Evolutionary conservation across 2,329 filamentous ascomycete species (phyloP).

Genomic region (Claviceps maximensis): DNA sequence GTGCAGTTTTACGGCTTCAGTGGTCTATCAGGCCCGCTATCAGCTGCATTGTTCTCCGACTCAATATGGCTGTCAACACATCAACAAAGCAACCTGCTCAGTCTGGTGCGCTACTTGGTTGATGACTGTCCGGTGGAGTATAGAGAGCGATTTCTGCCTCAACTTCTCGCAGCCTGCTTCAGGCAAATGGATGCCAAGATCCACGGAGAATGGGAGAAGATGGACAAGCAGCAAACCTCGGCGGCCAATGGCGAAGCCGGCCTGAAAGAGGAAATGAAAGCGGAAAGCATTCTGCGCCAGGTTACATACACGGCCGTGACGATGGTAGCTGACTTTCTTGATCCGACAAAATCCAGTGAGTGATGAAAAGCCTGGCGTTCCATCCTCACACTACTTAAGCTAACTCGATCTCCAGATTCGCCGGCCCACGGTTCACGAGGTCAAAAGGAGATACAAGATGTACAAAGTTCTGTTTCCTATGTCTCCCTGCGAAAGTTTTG

Average conservation of each 20-base stretch:
- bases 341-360: conserved; percentile 55
- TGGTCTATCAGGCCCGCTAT: conserved; percentile 70
- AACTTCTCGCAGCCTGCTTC: conserved; percentile 70
- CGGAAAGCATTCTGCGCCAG: conserved; percentile 86
- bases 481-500: conserved; percentile 70
- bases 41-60: conserved; percentile 72
- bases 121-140: conserved; percentile 79
- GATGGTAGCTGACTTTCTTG: conserved; percentile 80
- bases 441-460: background rate
- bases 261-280: conserved; percentile 92
- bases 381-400: background rate
- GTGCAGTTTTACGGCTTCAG: conserved; percentile 82
- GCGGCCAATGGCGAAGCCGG: conserved; percentile 58
- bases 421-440: background rate
- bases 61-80: conserved; percentile 76
- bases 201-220: conserved; percentile 69
- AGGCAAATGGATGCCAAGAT: conserved; percentile 80
- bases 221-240: conserved; percentile 49
- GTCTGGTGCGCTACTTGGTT: conserved; percentile 75
- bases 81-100: conserved; percentile 86
- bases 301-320: conserved; percentile 85
- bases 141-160: conserved; percentile 69
- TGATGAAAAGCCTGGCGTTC: conserved; percentile 2
- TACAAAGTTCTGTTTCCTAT: conserved; percentile 19
- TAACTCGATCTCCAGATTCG: conserved; percentile 3